Conservation (phyloP, 164 flowering plant species). For the Liriodendron chinense region DNA sequence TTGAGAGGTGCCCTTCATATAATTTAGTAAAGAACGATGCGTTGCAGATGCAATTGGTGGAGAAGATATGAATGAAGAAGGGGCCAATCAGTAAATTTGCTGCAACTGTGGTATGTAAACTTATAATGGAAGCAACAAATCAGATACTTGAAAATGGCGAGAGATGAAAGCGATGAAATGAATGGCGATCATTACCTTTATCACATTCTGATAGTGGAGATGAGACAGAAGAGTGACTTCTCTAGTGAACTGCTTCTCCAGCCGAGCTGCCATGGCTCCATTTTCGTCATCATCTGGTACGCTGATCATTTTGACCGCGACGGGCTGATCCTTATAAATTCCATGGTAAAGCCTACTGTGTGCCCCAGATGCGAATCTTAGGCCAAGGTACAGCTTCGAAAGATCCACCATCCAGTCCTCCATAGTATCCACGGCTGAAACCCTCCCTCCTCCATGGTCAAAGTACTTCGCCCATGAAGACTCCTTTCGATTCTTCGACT, state of each 20-base stretch:
- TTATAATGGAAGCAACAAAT: no score
- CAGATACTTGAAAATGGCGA: no score
- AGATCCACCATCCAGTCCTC: conserved; percentile 69
- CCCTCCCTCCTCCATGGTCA: conserved; percentile 70
- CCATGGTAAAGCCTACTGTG: conserved; percentile 87
- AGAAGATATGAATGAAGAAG: no score
- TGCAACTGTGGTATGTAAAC: no score
- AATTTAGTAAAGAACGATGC: no score
- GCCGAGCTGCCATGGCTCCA: conserved; percentile 48
- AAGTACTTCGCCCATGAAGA: conserved; percentile 72
- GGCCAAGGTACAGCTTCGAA: conserved; percentile 65
- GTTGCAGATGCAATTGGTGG: no score
- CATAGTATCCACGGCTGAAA: conserved; percentile 56
- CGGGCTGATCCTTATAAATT: conserved; percentile 63
- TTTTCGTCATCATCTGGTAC: conserved; percentile 81
- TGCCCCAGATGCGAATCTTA: conserved; percentile 75
- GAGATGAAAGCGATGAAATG: no score
- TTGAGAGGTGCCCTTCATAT: no score
- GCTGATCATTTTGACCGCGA: conserved; percentile 72
- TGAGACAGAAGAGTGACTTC: conserved; percentile 71
- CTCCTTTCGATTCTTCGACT: conserved; percentile 49
- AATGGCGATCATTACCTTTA: conserved; percentile 44
- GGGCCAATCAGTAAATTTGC: no score
- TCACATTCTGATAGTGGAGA: conserved; percentile 69
- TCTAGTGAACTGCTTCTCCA: conserved; percentile 67